Percentiles rank a stretch among this genome's conserved stretches.
phyloP scores from a whole-genome alignment of 257 asterid species.

The Fraxinus anomala region DNA sequence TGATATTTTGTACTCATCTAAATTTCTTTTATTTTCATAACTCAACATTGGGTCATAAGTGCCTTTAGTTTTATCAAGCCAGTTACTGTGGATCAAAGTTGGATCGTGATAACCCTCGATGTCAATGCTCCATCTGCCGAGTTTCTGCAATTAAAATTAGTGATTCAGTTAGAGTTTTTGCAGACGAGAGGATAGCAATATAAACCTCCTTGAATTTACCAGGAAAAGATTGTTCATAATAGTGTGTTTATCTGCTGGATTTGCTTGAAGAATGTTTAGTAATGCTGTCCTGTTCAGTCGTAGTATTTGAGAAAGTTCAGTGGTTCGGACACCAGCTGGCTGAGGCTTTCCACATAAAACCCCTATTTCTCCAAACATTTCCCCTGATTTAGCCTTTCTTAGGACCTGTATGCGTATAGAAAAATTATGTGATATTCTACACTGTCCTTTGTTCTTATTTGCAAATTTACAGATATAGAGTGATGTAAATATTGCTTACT shows the following conservation, averaged over 20 bases:
- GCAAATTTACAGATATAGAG: not conserved
- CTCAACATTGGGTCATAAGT: not conserved
- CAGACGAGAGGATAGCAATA: not conserved
- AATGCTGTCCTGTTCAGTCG: conserved; percentile 41
- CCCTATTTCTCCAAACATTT: conserved; percentile 57
- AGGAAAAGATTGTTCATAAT: conserved; percentile 43
- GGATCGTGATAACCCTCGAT: not conserved
- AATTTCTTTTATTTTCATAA: not conserved
- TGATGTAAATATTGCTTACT: conserved; percentile 33
- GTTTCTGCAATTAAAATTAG: not conserved
- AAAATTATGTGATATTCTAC: conserved; percentile 13
- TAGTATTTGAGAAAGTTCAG: conserved; percentile 47
- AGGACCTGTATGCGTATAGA: conserved; percentile 35
- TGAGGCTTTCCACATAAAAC: conserved; percentile 48
- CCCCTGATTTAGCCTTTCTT: conserved; percentile 46
- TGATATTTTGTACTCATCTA: not conserved
- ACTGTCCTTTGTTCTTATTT: not conserved
- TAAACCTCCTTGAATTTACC: conserved; percentile 21
- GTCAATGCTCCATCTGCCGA: not conserved
- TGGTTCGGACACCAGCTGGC: conserved; percentile 49
- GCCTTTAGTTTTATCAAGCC: not conserved
- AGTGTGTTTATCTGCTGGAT: conserved; percentile 39
- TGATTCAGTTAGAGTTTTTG: not conserved
- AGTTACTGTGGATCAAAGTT: not conserved
- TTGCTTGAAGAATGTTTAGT: conserved; percentile 39